Evolutionary conservation across 352 stramenopile species (phyloP).

Genomic region (Phytopythium chamaehyphon): DNA sequence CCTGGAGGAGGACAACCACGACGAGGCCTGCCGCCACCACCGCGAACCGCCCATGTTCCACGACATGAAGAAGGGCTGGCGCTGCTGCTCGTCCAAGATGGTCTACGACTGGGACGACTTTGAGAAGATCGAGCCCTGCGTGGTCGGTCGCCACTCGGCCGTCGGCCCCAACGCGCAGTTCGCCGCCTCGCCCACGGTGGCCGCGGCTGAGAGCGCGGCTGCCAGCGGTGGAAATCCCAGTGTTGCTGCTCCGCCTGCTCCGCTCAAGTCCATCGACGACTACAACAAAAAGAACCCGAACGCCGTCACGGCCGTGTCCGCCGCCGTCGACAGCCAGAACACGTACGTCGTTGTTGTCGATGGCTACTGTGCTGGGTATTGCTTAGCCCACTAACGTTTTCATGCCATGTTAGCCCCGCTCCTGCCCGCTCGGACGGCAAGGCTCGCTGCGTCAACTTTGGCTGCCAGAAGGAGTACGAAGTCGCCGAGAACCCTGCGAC

Average conservation of each 20-base stretch:
- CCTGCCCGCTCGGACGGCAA: constrained; percentile 82
- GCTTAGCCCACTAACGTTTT: background rate
- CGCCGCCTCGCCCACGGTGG: constrained; percentile 77
- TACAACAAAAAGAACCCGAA: constrained; percentile 91
- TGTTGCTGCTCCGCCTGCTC: constrained; percentile 22
- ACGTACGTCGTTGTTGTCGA: constrained; percentile 16
- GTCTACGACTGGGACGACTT: constrained; percentile 96
- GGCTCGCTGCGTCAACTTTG: constrained; percentile 87
- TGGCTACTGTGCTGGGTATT: background rate
- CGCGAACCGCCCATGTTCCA: constrained; percentile 81
- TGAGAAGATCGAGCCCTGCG: constrained; percentile 80
- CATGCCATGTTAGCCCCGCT: constrained; percentile 14
- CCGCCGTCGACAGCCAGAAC: constrained; percentile 53
- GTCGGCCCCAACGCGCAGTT: constrained; percentile 67
- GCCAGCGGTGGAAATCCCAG: constrained; percentile 7
- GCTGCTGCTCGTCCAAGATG: constrained; percentile 87
- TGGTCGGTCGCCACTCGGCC: constrained; percentile 66
- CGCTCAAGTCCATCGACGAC: constrained; percentile 91
- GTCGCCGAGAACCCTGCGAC: constrained; percentile 79
- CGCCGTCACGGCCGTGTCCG: constrained; percentile 81
- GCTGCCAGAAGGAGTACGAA: constrained; percentile 90
- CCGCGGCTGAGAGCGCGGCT: constrained; percentile 46
- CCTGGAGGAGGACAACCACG: constrained; percentile 67
- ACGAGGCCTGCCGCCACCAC: constrained; percentile 75
- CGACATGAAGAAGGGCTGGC: constrained; percentile 90